Percentiles rank a stretch among this genome's conserved stretches.
Evolutionary conservation across 495 filamentous ascomycete genomes (phyloP).

Genomic region (Rostrohypoxylon terebratum): DNA sequence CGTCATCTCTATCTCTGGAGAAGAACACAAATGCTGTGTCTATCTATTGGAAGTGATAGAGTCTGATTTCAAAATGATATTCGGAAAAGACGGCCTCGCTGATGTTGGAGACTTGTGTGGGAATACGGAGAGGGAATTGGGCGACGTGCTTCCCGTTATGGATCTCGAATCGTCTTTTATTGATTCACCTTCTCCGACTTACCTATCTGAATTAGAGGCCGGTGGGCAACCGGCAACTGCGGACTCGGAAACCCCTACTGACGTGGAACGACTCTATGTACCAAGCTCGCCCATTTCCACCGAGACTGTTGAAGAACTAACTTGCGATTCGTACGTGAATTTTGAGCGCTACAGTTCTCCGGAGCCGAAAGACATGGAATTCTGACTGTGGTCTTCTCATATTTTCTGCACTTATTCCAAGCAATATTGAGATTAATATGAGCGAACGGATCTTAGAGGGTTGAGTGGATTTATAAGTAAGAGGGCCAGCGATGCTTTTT

Average conservation of each 20-base stretch:
- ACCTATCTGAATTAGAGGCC: neutral
- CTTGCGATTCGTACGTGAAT: neutral
- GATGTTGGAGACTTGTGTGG: constrained; percentile 5
- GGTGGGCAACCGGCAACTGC: neutral
- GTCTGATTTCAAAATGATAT: constrained; percentile 7
- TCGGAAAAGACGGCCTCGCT: neutral
- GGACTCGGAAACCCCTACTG: no score
- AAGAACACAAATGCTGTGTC: constrained; percentile 35
- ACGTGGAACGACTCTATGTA: neutral
- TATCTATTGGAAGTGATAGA: neutral
- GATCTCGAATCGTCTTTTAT: neutral
- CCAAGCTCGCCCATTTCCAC: neutral
- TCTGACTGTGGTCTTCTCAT: neutral
- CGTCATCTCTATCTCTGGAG: constrained; percentile 26
- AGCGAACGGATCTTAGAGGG: no score
- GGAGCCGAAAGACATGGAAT: constrained; percentile 13
- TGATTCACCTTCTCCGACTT: neutral
- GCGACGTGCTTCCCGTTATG: neutral
- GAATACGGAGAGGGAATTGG: neutral
- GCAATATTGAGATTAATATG: neutral
- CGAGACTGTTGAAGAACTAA: neutral
- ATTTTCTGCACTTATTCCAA: neutral
- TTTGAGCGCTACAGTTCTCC: constrained; percentile 7
- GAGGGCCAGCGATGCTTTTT: constrained; percentile 7
- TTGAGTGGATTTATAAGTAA: neutral